A percentile compares a stretch with the other conserved stretches of the same genome.
Conservation (phyloP, 108 stramenopile species). For the Nitzschia putrida region DNA sequence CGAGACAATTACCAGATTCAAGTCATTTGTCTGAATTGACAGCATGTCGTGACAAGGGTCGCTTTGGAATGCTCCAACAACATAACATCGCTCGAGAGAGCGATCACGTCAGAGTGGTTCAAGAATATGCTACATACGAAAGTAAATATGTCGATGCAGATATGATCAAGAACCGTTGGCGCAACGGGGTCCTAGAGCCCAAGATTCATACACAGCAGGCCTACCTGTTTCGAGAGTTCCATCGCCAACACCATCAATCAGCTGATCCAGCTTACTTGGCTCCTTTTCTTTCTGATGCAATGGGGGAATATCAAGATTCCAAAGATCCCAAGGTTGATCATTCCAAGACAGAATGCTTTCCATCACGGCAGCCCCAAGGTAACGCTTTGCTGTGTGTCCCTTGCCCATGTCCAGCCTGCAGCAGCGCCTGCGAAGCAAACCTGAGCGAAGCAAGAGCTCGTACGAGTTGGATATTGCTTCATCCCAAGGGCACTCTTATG, state of each 20-base stretch:
- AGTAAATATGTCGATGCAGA: slow-evolving; percentile 14
- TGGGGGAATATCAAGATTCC: not conserved
- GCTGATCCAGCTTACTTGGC: slow-evolving; percentile 59
- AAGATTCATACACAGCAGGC: not conserved
- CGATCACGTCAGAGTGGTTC: not conserved
- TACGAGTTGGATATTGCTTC: slow-evolving; percentile 46
- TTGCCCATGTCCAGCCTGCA: slow-evolving; percentile 61
- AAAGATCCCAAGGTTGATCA: slow-evolving; percentile 20
- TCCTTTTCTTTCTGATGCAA: slow-evolving; percentile 30
- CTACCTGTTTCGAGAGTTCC: slow-evolving; percentile 1
- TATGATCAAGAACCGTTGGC: not conserved
- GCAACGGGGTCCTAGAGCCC: not conserved
- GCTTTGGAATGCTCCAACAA: not conserved
- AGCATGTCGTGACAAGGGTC: not conserved
- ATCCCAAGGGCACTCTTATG: slow-evolving; percentile 58
- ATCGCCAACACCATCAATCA: slow-evolving; percentile 14
- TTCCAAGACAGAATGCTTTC: slow-evolving; percentile 18
- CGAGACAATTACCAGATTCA: not conserved
- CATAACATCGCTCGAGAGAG: not conserved
- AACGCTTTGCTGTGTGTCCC: slow-evolving; percentile 60
- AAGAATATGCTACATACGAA: slow-evolving; percentile 24
- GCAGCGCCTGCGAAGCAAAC: not conserved
- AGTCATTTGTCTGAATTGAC: too few relatives aligned
- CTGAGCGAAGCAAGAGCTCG: not conserved
- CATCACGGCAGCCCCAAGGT: slow-evolving; percentile 40